Evolutionary conservation across 352 stramenopile species (phyloP), one percentile per base, ranked within the genome.

Genomic region (Phytophthora palmivora): DNA sequence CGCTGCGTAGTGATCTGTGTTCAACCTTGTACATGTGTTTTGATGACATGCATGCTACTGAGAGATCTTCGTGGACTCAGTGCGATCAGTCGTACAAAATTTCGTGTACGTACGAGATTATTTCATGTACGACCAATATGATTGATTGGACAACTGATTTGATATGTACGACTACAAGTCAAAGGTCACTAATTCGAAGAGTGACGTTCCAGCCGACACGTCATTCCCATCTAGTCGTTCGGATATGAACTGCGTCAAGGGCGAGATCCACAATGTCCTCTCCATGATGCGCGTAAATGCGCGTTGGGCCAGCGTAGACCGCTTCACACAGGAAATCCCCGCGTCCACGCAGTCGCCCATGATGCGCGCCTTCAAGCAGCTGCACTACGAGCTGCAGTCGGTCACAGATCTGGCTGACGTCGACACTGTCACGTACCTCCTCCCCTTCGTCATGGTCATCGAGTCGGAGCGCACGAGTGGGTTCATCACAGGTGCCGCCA

Each of bases 251-350:
- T 97, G 87, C 76, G 96, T 99, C 65, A 99, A 99, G 78, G 97
- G 97, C 33, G 97, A 99, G 88, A 99, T 99, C 78, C 97, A 99
- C 82, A 99, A 99, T 84, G 95, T 99, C 37, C 84, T 99, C 22
- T 98, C 94, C 38, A 97, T 99, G 73, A 98, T 99, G 92, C 94
- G 97, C 53, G 86, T 98, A 53, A 98, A 99, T 79, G 84, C 93
- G 53, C 84, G 94, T 30, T 99, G 97, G 88, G 94, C 92, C 43
- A 92, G 81, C 45, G 62, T 74, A 36, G 82, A 97, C 57, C 80
- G 94, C 55, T 98, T 98, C 81, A 84, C 85, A 44, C 81, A 96
- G 60, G 96, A 98, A 87, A 97, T 98, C 72, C 92, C 97, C 16
- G 82, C 85, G 32, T 84, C 94, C 54, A 96, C 89, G 37, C 94